Percentiles rank a stretch among this genome's conserved stretches.
Conservation (phyloP, 192 early-diverging fungal species). For the Coemansia reversa region DNA sequence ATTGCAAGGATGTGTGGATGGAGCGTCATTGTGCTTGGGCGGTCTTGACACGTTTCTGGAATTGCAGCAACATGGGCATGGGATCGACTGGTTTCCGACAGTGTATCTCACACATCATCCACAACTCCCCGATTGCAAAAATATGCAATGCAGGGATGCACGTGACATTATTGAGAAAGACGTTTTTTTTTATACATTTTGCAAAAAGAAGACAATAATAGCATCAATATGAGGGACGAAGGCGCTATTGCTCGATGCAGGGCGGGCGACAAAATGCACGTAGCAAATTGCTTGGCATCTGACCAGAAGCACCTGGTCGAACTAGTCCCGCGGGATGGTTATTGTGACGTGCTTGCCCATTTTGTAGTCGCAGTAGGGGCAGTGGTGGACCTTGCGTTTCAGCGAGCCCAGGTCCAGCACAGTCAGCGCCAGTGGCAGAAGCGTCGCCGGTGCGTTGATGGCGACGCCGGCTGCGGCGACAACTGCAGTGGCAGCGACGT, state of each 20-base stretch:
- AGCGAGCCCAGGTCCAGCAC: conserved; percentile 39
- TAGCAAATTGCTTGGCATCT: neutral
- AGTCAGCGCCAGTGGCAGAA: conserved; percentile 47
- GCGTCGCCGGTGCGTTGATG: conserved; percentile 32
- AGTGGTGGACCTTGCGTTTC: conserved; percentile 49
- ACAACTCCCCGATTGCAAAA: too few relatives aligned
- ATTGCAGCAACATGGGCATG: too few relatives aligned
- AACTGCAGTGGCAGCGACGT: conserved; percentile 39
- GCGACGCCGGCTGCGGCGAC: conserved; percentile 39
- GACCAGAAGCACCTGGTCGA: neutral
- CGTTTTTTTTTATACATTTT: too few relatives aligned
- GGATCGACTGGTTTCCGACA: too few relatives aligned
- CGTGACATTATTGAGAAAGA: too few relatives aligned
- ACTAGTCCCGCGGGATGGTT: conserved; percentile 35
- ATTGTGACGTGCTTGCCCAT: conserved; percentile 49
- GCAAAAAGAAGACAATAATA: too few relatives aligned
- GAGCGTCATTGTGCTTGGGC: too few relatives aligned
- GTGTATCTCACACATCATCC: too few relatives aligned
- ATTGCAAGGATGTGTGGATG: too few relatives aligned
- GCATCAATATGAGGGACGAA: too few relatives aligned
- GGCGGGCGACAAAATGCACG: neutral
- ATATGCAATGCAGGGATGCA: too few relatives aligned
- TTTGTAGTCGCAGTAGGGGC: conserved; percentile 45
- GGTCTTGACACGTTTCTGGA: too few relatives aligned
- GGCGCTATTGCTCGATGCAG: neutral